These are phyloP conservation scores for Chaetomium cochliodes DNA, from an alignment of 495 filamentous ascomycete genomes.

Conservation along the genomic window DNA sequence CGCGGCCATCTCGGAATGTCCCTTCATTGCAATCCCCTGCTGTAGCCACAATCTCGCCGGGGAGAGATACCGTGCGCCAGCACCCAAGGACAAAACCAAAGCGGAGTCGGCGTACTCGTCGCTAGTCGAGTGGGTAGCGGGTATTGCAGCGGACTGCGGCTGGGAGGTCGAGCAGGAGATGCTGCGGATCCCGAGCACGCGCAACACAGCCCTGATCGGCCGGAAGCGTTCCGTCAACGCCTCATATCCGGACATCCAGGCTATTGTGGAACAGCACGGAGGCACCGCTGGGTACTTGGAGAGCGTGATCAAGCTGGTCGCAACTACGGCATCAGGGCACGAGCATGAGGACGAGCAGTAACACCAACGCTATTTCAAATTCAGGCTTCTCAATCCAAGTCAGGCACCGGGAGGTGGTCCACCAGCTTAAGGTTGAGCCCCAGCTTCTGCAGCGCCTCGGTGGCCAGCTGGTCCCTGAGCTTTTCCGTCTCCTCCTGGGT, in stretches of 20 bases:
- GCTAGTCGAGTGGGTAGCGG: constrained; percentile 66
- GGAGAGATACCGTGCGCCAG: constrained; percentile 65
- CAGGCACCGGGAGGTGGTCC: constrained; percentile 77
- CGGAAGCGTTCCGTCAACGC: constrained; percentile 36
- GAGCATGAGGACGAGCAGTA: constrained; percentile 21
- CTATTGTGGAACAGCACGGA: constrained; percentile 50
- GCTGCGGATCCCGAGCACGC: constrained; percentile 83
- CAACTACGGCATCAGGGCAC: constrained; percentile 40
- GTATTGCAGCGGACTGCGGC: constrained; percentile 66
- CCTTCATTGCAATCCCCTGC: constrained; percentile 91
- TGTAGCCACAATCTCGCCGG: constrained; percentile 88
- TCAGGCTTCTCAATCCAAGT: constrained; percentile 39
- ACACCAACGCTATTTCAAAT: constrained; percentile 6
- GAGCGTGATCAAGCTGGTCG: constrained; percentile 52
- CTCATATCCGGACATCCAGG: constrained; percentile 35
- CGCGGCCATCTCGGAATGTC: constrained; percentile 66
- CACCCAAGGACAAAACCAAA: constrained; percentile 53
- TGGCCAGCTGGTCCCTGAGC: constrained; percentile 69
- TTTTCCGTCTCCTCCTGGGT: constrained; percentile 67
- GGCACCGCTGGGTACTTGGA: constrained; percentile 56
- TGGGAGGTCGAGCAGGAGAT: constrained; percentile 76
- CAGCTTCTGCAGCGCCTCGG: constrained; percentile 65
- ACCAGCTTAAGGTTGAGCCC: constrained; percentile 75
- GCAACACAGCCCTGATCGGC: constrained; percentile 80
- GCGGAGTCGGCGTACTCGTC: constrained; percentile 65